These are phyloP conservation scores for Helianthus tuberosus DNA, from an alignment of 129 eudicot genomes.

Conservation along the genomic window DNA sequence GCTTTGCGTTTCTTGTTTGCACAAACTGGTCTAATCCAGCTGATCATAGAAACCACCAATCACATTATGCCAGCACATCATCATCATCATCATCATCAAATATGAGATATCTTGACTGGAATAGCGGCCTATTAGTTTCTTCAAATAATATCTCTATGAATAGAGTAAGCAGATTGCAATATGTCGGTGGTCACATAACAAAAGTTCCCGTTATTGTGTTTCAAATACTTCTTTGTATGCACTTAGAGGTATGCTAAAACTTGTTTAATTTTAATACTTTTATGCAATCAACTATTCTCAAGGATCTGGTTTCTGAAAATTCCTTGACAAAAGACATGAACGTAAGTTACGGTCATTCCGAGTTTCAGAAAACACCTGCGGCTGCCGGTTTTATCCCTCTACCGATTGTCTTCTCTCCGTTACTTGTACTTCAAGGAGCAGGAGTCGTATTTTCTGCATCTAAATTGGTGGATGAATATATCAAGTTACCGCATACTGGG, in stretches of 20 bases:
- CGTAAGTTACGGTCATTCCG: conserved; percentile 9
- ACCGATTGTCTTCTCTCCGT: conserved; percentile 66
- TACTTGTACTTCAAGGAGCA: conserved; percentile 82
- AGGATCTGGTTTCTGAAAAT: background rate
- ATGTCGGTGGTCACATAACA: conserved; percentile 85
- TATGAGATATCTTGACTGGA: conserved; percentile 54
- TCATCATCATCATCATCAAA: conserved; percentile 32
- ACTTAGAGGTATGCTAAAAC: conserved; percentile 63
- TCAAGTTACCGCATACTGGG: conserved; percentile 36
- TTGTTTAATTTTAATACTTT: background rate
- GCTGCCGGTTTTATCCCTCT: conserved; percentile 60
- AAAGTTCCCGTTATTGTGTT: conserved; percentile 67
- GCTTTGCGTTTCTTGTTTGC: conserved; percentile 90
- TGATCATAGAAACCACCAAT: conserved; percentile 57
- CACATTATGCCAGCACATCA: conserved; percentile 26
- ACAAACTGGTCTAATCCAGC: conserved; percentile 89
- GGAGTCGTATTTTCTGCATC: conserved; percentile 70
- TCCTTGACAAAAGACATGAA: background rate
- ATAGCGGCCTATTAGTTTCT: conserved; percentile 44
- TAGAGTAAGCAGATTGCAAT: conserved; percentile 61
- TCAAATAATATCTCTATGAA: conserved; percentile 46
- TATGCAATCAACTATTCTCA: conserved; percentile 12
- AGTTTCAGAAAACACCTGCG: conserved; percentile 60
- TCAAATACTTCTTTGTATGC: conserved; percentile 78
- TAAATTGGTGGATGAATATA: conserved; percentile 59